These are phyloP conservation scores for Colletotrichum viniferum DNA, from an alignment of 2,329 filamentous ascomycete genomes.

Conservation along the genomic window DNA sequence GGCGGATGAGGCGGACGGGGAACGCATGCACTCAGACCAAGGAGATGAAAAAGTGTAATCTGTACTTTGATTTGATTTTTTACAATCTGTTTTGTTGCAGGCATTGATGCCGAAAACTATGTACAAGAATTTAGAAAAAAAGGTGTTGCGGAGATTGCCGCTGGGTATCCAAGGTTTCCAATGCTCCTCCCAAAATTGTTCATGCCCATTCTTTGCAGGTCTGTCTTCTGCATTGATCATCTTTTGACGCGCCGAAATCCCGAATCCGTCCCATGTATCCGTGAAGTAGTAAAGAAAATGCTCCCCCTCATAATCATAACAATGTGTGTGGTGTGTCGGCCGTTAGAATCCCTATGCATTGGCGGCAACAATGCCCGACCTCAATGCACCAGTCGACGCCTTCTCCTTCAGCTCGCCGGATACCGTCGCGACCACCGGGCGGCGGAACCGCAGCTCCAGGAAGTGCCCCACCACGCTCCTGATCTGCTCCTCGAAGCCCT, in stretches of 20 bases:
- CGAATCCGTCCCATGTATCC: neutral
- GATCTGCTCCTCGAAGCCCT: slow-evolving; percentile 37
- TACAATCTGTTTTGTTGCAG: neutral
- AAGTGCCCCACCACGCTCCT: slow-evolving; percentile 37
- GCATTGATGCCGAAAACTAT: neutral
- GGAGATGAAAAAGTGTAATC: neutral
- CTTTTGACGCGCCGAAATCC: neutral
- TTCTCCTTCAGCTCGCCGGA: neutral
- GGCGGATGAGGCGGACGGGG: neutral
- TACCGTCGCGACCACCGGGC: neutral
- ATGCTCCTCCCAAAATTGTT: neutral
- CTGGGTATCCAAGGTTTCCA: neutral
- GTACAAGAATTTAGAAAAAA: neutral
- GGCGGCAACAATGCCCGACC: neutral
- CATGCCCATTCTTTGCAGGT: neutral
- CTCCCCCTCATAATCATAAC: neutral
- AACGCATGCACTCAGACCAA: neutral
- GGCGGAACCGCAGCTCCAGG: slow-evolving; percentile 28
- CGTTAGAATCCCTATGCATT: neutral
- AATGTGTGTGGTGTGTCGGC: neutral
- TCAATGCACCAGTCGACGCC: neutral
- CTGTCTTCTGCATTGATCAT: neutral
- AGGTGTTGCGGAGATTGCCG: neutral
- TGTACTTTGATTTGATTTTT: neutral
- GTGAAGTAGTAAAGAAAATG: neutral